A percentile compares a stretch with the other conserved stretches of the same genome.
Evolutionary conservation across 1,139 yeast genomes (phyloP).

Genomic region (Ogataea hybrid): DNA sequence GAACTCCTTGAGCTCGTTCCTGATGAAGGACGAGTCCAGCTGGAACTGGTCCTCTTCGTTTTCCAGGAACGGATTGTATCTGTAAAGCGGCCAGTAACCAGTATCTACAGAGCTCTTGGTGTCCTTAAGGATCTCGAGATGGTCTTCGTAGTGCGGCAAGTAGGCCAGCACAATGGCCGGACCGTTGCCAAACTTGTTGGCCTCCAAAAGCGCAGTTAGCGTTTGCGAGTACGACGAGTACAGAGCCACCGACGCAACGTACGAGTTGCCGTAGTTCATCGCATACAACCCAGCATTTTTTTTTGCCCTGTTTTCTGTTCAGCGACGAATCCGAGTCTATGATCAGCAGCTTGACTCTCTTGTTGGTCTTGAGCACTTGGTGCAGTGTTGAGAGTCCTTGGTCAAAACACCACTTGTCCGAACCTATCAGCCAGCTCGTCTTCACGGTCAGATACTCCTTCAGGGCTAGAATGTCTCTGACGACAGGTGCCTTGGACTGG

Average conservation of each 20-base stretch:
- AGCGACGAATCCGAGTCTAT: conserved; percentile 87
- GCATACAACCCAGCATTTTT: conserved; percentile 95
- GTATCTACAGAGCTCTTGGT: conserved; percentile 89
- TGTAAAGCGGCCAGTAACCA: conserved; percentile 94
- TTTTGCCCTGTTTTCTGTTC: conserved; percentile 58
- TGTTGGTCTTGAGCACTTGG: conserved; percentile 64
- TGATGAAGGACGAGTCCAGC: conserved; percentile 80
- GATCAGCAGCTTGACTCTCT: conserved; percentile 79
- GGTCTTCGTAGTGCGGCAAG: conserved; percentile 76
- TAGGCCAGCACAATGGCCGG: conserved; percentile 92
- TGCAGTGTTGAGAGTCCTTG: conserved; percentile 92
- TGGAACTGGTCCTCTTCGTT: conserved; percentile 57
- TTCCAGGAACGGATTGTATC: conserved; percentile 66
- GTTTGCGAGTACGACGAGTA: conserved; percentile 93
- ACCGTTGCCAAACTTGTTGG: conserved; percentile 73
- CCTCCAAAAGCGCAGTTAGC: conserved; percentile 84
- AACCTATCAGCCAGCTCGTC: conserved; percentile 84
- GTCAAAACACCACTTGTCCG: conserved; percentile 95
- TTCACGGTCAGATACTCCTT: conserved; percentile 45
- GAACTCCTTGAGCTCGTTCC: conserved; percentile 73
- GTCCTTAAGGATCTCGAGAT: conserved; percentile 75
- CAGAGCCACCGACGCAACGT: conserved; percentile 93
- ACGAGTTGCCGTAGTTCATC: conserved; percentile 87
- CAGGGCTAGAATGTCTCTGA: conserved; percentile 39
- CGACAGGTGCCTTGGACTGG: conserved; percentile 33